These are phyloP conservation scores for Penicillium hordei DNA, from an alignment of 2,329 filamentous ascomycete genomes.

Conservation along the genomic window DNA sequence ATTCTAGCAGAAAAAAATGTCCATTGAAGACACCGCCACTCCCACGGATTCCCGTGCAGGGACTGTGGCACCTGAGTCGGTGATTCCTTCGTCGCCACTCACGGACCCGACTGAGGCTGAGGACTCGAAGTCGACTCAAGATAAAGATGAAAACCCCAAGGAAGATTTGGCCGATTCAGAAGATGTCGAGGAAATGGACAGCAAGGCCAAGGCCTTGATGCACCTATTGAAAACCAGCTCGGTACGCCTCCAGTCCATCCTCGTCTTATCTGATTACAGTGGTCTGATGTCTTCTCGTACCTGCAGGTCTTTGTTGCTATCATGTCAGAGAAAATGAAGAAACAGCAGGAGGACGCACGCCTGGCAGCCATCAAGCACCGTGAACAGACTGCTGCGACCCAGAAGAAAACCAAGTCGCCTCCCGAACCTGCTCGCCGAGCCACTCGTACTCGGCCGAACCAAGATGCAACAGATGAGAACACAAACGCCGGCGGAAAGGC, in stretches of 20 bases:
- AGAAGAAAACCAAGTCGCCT: constrained; percentile 31
- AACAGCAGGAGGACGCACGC: constrained; percentile 46
- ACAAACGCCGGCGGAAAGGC: constrained; percentile 21
- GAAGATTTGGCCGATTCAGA: constrained; percentile 30
- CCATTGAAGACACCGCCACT: constrained; percentile 26
- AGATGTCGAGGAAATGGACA: constrained; percentile 43
- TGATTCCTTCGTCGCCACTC: constrained; percentile 33
- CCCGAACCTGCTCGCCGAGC: constrained; percentile 27
- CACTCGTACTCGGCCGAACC: constrained; percentile 31
- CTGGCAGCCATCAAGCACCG: constrained; percentile 36
- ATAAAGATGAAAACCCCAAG: constrained; percentile 18
- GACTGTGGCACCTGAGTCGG: constrained; percentile 30
- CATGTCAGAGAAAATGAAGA: constrained; percentile 52
- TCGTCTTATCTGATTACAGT: neutral
- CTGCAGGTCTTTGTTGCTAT: constrained; percentile 50
- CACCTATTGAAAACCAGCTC: constrained; percentile 49
- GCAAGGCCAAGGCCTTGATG: constrained; percentile 46
- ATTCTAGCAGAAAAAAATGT: constrained; percentile 21
- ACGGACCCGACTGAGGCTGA: constrained; percentile 20
- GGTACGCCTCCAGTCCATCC: constrained; percentile 25
- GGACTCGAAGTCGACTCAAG: constrained; percentile 5
- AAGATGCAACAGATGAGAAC: constrained; percentile 21
- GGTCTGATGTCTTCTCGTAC: constrained; percentile 1
- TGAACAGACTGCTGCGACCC: constrained; percentile 26
- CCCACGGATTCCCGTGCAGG: constrained; percentile 28